A percentile compares a stretch with the other conserved stretches of the same genome.
These are phyloP conservation scores for Acidomyces sp. DNA, from an alignment of 495 filamentous ascomycete species.

Conservation along the genomic window DNA sequence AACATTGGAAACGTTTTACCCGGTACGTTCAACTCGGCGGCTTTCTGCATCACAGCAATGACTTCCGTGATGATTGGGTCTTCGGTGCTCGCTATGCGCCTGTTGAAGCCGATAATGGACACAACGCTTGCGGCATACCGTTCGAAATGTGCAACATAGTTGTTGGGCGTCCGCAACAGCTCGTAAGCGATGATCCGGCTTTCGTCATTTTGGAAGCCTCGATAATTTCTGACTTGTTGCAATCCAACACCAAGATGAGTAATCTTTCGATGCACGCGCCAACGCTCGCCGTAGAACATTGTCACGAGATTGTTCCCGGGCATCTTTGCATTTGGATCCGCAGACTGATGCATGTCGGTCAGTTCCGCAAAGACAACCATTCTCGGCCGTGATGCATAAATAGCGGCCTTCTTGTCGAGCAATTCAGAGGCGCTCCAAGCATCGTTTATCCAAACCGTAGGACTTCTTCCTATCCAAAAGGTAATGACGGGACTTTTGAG, in stretches of 20 bases:
- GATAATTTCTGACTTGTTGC: constrained; percentile 47
- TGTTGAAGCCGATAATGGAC: constrained; percentile 33
- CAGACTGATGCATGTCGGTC: constrained; percentile 36
- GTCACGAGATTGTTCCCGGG: constrained; percentile 39
- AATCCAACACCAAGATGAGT: constrained; percentile 48
- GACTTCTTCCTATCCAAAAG: constrained; percentile 47
- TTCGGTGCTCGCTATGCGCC: constrained; percentile 26
- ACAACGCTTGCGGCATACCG: constrained; percentile 35
- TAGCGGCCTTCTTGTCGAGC: constrained; percentile 43
- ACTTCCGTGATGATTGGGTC: constrained; percentile 39
- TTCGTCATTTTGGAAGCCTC: constrained; percentile 46
- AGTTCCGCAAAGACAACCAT: constrained; percentile 47
- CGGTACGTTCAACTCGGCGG: constrained; percentile 46
- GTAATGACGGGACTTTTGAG: constrained; percentile 45
- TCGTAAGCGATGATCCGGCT: constrained; percentile 32
- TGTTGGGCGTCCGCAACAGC: constrained; percentile 26
- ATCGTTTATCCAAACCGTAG: constrained; percentile 54
- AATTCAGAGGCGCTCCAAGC: constrained; percentile 42
- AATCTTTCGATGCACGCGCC: constrained; percentile 48
- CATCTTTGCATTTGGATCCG: constrained; percentile 9
- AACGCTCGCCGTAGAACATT: constrained; percentile 47
- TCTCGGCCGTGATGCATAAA: constrained; percentile 37
- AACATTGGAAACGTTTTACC: constrained; percentile 38
- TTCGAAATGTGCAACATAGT: constrained; percentile 33
- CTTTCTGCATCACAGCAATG: constrained; percentile 46